phyloP scores from a whole-genome alignment of 495 filamentous ascomycete genomes.

The Xylaria nigripes region DNA sequence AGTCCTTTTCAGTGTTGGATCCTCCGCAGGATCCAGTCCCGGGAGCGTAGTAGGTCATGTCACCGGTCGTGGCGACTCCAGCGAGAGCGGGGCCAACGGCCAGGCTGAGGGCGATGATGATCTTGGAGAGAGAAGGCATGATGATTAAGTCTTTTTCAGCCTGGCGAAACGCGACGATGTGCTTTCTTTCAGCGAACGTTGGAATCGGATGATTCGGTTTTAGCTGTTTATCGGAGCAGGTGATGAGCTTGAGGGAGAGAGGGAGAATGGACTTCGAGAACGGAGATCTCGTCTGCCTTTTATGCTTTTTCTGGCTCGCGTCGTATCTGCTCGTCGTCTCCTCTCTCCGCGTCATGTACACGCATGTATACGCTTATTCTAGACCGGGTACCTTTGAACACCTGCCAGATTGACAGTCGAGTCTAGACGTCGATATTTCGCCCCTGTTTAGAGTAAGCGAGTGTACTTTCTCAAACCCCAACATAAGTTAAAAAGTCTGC shows the following conservation, averaged over 20 bases:
- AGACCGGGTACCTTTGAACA: no score
- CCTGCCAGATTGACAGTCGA: no score
- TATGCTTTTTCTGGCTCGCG: background rate
- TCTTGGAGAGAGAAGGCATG: slow-evolving; percentile 8
- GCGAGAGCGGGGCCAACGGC: slow-evolving; percentile 6
- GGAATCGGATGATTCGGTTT: no score
- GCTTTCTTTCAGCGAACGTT: no score
- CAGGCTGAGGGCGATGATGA: slow-evolving; percentile 11
- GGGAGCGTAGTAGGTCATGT: slow-evolving; percentile 39
- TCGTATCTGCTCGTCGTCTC: background rate
- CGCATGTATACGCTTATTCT: no score
- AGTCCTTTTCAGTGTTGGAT: slow-evolving; percentile 28
- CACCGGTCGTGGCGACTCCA: slow-evolving; percentile 31
- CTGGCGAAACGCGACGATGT: no score
- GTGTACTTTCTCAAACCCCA: no score
- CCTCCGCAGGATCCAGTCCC: slow-evolving; percentile 39
- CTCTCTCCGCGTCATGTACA: no score
- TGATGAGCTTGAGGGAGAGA: background rate
- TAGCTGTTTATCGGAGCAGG: no score
- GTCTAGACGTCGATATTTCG: no score
- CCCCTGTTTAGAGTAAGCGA: no score
- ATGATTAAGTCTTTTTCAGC: background rate
- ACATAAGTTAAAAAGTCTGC: no score
- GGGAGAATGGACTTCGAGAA: background rate
- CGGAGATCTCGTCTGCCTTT: background rate